These are phyloP conservation scores for Ophiostoma tasmaniense DNA, from an alignment of 2,329 filamentous ascomycete genomes.

Conservation along the genomic window DNA sequence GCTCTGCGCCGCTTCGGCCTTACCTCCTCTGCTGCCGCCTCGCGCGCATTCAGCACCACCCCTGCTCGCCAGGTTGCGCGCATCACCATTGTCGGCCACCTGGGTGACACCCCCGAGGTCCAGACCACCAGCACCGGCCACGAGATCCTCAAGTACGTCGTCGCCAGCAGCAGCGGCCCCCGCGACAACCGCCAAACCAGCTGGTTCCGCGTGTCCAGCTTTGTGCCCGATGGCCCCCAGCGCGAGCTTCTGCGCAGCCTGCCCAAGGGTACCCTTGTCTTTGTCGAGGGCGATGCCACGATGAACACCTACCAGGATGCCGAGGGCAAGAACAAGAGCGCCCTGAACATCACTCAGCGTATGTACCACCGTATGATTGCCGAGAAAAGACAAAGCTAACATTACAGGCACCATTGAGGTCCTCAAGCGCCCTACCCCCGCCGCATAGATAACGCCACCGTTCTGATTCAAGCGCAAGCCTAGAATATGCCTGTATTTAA, in stretches of 20 bases:
- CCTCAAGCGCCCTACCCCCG: slow-evolving; percentile 32
- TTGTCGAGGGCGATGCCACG: slow-evolving; percentile 71
- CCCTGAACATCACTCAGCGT: slow-evolving; percentile 73
- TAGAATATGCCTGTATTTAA: background rate
- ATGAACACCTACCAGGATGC: slow-evolving; percentile 59
- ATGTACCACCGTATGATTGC: slow-evolving; percentile 33
- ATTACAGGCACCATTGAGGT: slow-evolving; percentile 37
- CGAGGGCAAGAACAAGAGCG: slow-evolving; percentile 58
- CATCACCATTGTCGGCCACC: slow-evolving; percentile 79
- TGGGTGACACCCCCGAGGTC: slow-evolving; percentile 71
- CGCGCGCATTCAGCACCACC: slow-evolving; percentile 70
- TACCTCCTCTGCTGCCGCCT: slow-evolving; percentile 31
- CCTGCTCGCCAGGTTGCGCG: slow-evolving; percentile 59
- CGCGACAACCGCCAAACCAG: slow-evolving; percentile 66
- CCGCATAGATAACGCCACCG: background rate
- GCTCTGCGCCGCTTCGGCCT: slow-evolving; percentile 8
- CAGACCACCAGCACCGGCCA: slow-evolving; percentile 59
- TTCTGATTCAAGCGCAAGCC: background rate
- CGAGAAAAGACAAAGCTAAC: background rate
- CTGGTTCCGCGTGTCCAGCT: slow-evolving; percentile 77
- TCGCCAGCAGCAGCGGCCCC: slow-evolving; percentile 61
- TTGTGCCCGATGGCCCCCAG: slow-evolving; percentile 56
- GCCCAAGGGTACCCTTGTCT: slow-evolving; percentile 75
- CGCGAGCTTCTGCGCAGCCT: slow-evolving; percentile 65
- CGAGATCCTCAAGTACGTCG: slow-evolving; percentile 67